phyloP scores from a whole-genome alignment of 768 basidiomycete species.

The Udeniomyces megalosporus region DNA sequence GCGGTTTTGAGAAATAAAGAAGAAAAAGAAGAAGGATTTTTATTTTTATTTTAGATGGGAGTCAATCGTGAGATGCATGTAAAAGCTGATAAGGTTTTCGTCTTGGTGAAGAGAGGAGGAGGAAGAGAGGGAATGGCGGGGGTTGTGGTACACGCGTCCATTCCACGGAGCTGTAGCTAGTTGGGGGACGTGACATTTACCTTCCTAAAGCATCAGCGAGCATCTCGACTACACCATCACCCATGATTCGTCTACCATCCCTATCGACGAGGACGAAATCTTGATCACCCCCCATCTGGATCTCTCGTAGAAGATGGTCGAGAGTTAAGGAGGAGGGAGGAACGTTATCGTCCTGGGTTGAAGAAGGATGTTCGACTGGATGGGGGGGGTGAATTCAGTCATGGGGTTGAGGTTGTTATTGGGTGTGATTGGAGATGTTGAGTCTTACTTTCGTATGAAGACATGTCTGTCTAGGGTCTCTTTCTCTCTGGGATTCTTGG shows the following conservation, averaged over 20 bases:
- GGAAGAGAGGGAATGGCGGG: background rate
- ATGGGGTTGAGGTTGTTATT: background rate
- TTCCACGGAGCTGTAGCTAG: too few species aligned
- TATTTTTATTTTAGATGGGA: too few species aligned
- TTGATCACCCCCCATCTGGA: slow-evolving; percentile 1
- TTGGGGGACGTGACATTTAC: background rate
- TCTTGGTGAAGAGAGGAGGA: background rate
- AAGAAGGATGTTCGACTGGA: too few species aligned
- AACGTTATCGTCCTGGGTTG: too few species aligned
- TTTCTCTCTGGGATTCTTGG: background rate
- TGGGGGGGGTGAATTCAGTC: background rate
- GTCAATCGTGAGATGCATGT: too few species aligned
- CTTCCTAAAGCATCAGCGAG: slow-evolving; percentile 1
- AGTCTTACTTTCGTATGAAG: background rate
- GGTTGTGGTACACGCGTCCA: too few species aligned
- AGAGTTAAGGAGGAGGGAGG: background rate
- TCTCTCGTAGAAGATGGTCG: slow-evolving; percentile 5
- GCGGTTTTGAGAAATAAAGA: background rate
- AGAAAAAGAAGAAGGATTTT: too few species aligned
- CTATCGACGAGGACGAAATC: background rate
- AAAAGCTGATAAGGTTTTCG: too few species aligned
- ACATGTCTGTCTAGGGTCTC: background rate
- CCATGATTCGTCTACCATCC: slow-evolving; percentile 2
- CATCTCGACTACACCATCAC: slow-evolving; percentile 7
- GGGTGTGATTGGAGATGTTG: background rate